Conservation (phyloP, 2,329 filamentous ascomycete species). For the Monosporascus sp. region DNA sequence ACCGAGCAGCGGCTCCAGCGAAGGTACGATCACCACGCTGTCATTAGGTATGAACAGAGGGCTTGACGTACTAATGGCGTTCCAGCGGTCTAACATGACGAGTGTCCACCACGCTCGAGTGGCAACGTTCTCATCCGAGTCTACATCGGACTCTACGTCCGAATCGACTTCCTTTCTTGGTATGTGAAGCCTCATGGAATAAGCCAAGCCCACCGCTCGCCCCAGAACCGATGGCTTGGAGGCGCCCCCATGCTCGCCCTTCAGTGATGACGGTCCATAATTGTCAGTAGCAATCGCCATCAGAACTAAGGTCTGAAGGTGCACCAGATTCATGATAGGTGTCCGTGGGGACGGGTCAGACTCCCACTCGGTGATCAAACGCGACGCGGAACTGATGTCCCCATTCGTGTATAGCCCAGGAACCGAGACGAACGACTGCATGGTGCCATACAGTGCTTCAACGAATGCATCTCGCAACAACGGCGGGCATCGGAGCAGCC, state of each 20-base stretch:
- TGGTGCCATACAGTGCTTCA: constrained; percentile 55
- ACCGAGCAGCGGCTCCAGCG: constrained; percentile 56
- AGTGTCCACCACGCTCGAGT: constrained; percentile 68
- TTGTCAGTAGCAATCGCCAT: constrained; percentile 62
- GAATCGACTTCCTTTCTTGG: constrained; percentile 28
- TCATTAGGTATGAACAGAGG: constrained; percentile 59
- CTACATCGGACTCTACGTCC: constrained; percentile 44
- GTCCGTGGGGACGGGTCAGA: constrained; percentile 32
- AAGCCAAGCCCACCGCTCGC: constrained; percentile 60
- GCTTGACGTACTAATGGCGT: constrained; percentile 61
- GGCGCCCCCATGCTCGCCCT: constrained; percentile 38
- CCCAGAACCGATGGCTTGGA: constrained; percentile 54
- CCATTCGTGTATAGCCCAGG: constrained; percentile 32
- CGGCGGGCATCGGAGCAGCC: constrained; percentile 51
- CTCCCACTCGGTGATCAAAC: constrained; percentile 49
- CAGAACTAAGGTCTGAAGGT: constrained; percentile 62
- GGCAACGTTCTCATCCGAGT: constrained; percentile 57
- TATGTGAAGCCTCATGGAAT: constrained; percentile 57
- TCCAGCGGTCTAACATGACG: constrained; percentile 67
- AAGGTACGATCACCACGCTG: constrained; percentile 53
- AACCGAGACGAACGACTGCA: constrained; percentile 44
- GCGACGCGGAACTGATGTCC: constrained; percentile 40
- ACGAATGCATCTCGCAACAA: constrained; percentile 59
- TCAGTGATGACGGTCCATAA: constrained; percentile 37
- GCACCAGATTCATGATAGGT: constrained; percentile 44